Percentiles rank a stretch among this genome's conserved stretches.
Evolutionary conservation across 768 basidiomycete genomes (phyloP).

Genomic region (Podaxis sp.): DNA sequence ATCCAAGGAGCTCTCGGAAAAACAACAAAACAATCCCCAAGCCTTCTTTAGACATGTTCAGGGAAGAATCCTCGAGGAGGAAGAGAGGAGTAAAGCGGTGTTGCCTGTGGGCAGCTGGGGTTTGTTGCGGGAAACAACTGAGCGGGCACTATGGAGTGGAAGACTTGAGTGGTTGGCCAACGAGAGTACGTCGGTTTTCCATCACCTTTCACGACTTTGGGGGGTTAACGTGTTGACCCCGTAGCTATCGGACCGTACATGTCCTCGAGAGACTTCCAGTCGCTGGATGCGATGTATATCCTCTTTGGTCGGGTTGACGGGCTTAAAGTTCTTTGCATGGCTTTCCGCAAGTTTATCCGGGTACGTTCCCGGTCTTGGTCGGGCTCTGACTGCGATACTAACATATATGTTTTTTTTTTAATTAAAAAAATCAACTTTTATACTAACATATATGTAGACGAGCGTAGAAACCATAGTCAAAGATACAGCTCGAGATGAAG

Average conservation of each 20-base stretch:
- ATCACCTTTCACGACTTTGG: not conserved
- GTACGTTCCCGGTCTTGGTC: slow-evolving; percentile 31
- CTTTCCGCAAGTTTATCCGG: slow-evolving; percentile 63
- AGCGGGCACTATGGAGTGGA: slow-evolving; percentile 46
- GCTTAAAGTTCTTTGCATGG: slow-evolving; percentile 48
- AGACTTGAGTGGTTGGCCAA: slow-evolving; percentile 38
- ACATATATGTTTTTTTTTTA: not conserved
- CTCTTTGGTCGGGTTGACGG: slow-evolving; percentile 60
- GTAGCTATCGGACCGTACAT: slow-evolving; percentile 57
- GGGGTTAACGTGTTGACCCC: not conserved
- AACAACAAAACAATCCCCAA: slow-evolving; percentile 40
- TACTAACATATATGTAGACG: slow-evolving; percentile 32
- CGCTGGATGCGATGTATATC: slow-evolving; percentile 52
- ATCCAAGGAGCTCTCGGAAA: slow-evolving; percentile 36
- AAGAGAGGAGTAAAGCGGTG: slow-evolving; percentile 47
- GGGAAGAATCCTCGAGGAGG: slow-evolving; percentile 53
- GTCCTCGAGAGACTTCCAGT: slow-evolving; percentile 39
- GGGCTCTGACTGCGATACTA: not conserved
- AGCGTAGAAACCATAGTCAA: slow-evolving; percentile 65
- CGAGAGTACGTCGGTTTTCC: slow-evolving; percentile 24
- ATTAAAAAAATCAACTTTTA: not conserved
- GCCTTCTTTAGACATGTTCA: slow-evolving; percentile 52
- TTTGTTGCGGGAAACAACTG: slow-evolving; percentile 50
- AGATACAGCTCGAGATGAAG: slow-evolving; percentile 60
- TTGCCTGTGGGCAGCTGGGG: slow-evolving; percentile 50